Evolutionary conservation across 441 rosid species (phyloP).

Genomic region (Erodium texanum): DNA sequence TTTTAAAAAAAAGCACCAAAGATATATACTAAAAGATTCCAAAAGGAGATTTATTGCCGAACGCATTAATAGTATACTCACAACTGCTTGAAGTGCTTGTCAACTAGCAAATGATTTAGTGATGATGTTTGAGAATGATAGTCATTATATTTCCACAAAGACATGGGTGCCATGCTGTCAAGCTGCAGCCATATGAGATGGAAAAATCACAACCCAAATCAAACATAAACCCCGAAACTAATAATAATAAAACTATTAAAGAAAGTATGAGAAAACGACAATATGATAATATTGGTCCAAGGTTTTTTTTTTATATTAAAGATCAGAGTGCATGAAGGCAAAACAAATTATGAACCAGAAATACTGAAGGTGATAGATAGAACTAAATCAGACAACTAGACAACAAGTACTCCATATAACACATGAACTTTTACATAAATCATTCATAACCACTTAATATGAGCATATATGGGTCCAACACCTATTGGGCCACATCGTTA

Average conservation of each 20-base stretch:
- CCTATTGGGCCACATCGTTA: neutral
- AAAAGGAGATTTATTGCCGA: neutral
- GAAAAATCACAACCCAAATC: constrained; percentile 1
- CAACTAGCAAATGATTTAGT: constrained; percentile 36
- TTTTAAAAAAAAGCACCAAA: neutral
- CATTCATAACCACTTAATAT: neutral
- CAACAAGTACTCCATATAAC: neutral
- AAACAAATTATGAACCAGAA: neutral
- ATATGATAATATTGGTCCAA: neutral
- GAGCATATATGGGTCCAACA: neutral
- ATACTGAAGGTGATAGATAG: neutral
- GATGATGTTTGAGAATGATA: constrained; percentile 29
- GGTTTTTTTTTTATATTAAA: neutral
- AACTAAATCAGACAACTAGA: neutral
- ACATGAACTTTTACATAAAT: neutral
- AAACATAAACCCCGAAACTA: neutral
- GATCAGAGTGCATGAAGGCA: neutral
- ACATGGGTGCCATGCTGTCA: constrained; percentile 29
- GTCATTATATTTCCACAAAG: constrained; percentile 43
- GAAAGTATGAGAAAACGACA: neutral
- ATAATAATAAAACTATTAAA: neutral
- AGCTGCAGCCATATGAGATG: constrained; percentile 38
- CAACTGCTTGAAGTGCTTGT: constrained; percentile 76
- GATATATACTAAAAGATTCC: neutral
- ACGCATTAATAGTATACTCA: constrained; percentile 33